Conservation (phyloP, 768 basidiomycete species). For the Lentinula aciculospora region DNA sequence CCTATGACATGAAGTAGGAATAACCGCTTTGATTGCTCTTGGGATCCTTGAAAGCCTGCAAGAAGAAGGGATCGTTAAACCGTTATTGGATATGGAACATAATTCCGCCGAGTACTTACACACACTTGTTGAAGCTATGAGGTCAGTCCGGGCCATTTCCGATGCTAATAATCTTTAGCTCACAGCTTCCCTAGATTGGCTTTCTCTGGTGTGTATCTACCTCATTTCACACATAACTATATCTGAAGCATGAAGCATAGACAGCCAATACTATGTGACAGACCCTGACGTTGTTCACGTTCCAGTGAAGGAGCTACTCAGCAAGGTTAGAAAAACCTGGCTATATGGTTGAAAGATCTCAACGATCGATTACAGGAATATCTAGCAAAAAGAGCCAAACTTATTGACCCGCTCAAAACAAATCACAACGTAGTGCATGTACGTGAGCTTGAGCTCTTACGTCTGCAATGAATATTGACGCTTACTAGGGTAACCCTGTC, state of each 20-base stretch:
- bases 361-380: slow-evolving; percentile 55
- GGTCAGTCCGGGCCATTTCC: slow-evolving; percentile 30
- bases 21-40: slow-evolving; percentile 88
- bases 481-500: slow-evolving; percentile 65
- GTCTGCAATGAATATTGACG: neutral
- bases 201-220: slow-evolving; percentile 57
- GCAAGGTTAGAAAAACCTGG: slow-evolving; percentile 49
- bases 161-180: neutral
- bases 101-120: slow-evolving; percentile 91
- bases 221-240: neutral
- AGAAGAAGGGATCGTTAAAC: slow-evolving; percentile 58
- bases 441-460: slow-evolving; percentile 14
- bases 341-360: neutral
- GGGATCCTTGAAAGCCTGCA: slow-evolving; percentile 90
- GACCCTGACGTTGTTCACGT: slow-evolving; percentile 79
- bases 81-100: slow-evolving; percentile 79
- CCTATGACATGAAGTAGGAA: slow-evolving; percentile 32
- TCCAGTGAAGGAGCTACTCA: slow-evolving; percentile 78
- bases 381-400: slow-evolving; percentile 67
- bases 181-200: slow-evolving; percentile 38
- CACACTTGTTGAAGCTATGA: slow-evolving; percentile 75
- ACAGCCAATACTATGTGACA: slow-evolving; percentile 86
- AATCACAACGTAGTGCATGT: slow-evolving; percentile 67
- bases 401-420: slow-evolving; percentile 68
- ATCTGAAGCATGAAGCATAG: slow-evolving; percentile 29